Evolutionary conservation across 2,329 filamentous ascomycete species (phyloP), one percentile per base, ranked within the genome.

Genomic region (Neonectria faginata): DNA sequence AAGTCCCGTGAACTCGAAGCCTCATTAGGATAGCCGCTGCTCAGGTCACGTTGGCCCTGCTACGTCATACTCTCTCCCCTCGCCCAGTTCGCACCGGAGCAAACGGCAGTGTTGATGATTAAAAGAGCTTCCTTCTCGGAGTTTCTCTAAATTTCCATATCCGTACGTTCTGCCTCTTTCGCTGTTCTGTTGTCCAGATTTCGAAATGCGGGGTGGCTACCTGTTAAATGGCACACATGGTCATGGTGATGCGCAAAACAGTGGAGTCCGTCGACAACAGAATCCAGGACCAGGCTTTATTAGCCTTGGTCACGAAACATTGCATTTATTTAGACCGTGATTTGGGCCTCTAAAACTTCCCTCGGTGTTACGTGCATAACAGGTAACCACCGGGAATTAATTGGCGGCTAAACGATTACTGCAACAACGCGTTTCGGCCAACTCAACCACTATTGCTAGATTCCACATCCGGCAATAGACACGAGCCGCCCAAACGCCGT

Each of bases 1-100:
- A 47, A 27, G 48, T 27, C 48, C 39, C 57, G 57, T 59, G 48
- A 61, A 61, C 58, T 61, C 14, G 44, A 29, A 33, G 27, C 51
- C 42, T 39, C 14, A 12, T 51, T 25, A 11, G 11, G 25, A 50
- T 61, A 27, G 25, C 11, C 47, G 31, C 10, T 18, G n/a, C 48
- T 27, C 48, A 12, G 18, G 48, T 51, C 29, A 33, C 48, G n/a
- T 51, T 20, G 48, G 27, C 27, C 11, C 2, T 20, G 29, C 11
- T 51, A 51, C 48, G 48, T 51, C 48, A 51, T 27, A 18, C n/a
- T 22, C 16, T 51, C n/a, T 33, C 29, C 22, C 20, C 20, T 5
- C 27, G 27, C 20, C 11, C 27, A 47, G 18, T 11, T 27, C 7
- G 16, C 10, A 14, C 4, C 29, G 14, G 5, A n/a, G 29, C 11